Evolutionary conservation across 352 stramenopile genomes (phyloP).

Genomic region (Phytophthora pseudosyringae): DNA sequence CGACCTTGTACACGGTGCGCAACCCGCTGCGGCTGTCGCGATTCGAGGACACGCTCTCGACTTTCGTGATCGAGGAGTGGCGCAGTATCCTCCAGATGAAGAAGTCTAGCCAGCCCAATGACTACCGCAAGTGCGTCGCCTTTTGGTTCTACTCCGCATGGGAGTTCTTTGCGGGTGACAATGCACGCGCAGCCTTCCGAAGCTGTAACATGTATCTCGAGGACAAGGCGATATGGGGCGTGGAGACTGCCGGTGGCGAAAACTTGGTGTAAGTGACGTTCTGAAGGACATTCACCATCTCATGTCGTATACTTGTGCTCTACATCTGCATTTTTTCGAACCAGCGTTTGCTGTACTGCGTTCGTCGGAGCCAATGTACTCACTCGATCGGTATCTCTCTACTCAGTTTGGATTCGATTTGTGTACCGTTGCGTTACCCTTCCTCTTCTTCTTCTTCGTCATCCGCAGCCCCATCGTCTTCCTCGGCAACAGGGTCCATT

Average conservation of each 20-base stretch:
- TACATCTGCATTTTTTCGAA: slow-evolving; percentile 24
- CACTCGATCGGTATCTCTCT: neutral
- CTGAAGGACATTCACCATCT: neutral
- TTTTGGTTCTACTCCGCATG: slow-evolving; percentile 90
- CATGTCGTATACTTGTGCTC: slow-evolving; percentile 17
- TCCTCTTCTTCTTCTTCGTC: slow-evolving; percentile 20
- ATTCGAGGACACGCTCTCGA: slow-evolving; percentile 74
- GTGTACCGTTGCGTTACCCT: slow-evolving; percentile 4
- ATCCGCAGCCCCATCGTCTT: slow-evolving; percentile 14
- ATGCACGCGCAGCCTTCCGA: slow-evolving; percentile 75
- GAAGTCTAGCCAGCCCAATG: slow-evolving; percentile 85
- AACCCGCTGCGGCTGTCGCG: slow-evolving; percentile 77
- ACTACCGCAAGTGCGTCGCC: slow-evolving; percentile 88
- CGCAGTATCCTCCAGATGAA: slow-evolving; percentile 77
- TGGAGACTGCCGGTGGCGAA: slow-evolving; percentile 14
- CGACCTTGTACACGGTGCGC: slow-evolving; percentile 72
- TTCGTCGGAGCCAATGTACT: slow-evolving; percentile 26
- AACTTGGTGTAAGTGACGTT: slow-evolving; percentile 36
- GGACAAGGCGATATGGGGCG: slow-evolving; percentile 63
- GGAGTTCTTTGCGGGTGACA: slow-evolving; percentile 82
- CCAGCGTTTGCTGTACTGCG: slow-evolving; percentile 15
- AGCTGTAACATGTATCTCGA: slow-evolving; percentile 90
- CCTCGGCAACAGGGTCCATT: slow-evolving; percentile 32
- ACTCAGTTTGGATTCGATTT: neutral
- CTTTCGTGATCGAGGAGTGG: slow-evolving; percentile 82